Evolutionary conservation across 73 alveolate genomes (phyloP).

Genomic region (Paraurostyla sp.): DNA sequence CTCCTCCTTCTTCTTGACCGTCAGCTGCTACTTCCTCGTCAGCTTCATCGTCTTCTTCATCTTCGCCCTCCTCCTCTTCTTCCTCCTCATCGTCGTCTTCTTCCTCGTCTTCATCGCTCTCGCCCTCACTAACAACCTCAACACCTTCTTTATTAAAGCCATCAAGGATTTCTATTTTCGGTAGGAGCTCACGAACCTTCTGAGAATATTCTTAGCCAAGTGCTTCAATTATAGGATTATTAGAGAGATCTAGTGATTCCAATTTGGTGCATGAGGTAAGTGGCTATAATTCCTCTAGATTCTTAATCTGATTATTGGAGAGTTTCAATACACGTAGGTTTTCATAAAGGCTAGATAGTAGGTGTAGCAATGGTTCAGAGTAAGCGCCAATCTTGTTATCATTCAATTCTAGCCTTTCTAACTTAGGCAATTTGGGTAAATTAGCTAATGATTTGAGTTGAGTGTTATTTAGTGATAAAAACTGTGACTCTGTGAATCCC

Average conservation of each 20-base stretch:
- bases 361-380: background rate
- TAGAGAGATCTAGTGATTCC: conserved; percentile 17
- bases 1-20: conserved; percentile 4
- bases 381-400: conserved; percentile 38
- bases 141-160: conserved; percentile 42
- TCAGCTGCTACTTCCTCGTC: conserved; percentile 33
- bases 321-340: conserved; percentile 27
- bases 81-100: conserved; percentile 47
- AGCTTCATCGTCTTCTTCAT: conserved; percentile 18
- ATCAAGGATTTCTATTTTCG: conserved; percentile 25
- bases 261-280: conserved; percentile 36
- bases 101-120: conserved; percentile 49
- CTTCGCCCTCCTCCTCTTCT: conserved; percentile 19
- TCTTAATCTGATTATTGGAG: conserved; percentile 1
- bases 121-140: conserved; percentile 53
- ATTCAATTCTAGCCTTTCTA: conserved; percentile 25
- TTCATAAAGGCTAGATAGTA: background rate
- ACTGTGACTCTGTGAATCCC: conserved; percentile 42
- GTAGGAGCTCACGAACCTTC: conserved; percentile 29
- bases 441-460: conserved; percentile 26
- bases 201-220: conserved; percentile 5
- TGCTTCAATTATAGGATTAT: conserved; percentile 16
- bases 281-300: background rate
- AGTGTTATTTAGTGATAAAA: conserved; percentile 33
- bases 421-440: conserved; percentile 20